Percentiles rank a stretch among this genome's conserved stretches.
These are phyloP conservation scores for Castanea crenata DNA, from an alignment of 306 rosid genomes.

Conservation along the genomic window DNA sequence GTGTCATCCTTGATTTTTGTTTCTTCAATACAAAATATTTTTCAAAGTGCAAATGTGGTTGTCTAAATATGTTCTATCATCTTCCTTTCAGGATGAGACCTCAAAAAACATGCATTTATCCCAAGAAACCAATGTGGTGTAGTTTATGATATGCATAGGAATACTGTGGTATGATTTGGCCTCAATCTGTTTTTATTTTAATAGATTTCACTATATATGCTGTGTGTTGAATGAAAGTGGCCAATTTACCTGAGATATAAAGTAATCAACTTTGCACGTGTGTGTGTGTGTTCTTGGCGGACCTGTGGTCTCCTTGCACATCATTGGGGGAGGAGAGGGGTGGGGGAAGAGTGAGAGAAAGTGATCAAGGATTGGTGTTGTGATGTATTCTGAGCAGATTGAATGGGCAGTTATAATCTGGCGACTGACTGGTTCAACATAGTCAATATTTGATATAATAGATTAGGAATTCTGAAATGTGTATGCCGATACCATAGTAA, in stretches of 20 bases:
- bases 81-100: conserved; percentile 48
- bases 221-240: too few relatives aligned
- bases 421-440: neutral
- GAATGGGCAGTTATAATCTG: neutral
- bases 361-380: neutral
- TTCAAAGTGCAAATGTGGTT: neutral
- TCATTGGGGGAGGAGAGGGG: too few relatives aligned
- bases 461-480: neutral
- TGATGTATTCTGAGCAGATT: neutral
- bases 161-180: too few relatives aligned
- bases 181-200: too few relatives aligned
- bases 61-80: conserved; percentile 14
- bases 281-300: too few relatives aligned
- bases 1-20: neutral
- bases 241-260: too few relatives aligned
- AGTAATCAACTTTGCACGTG: too few relatives aligned
- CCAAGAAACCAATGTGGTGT: too few relatives aligned
- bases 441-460: neutral
- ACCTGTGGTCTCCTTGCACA: too few relatives aligned
- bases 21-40: neutral
- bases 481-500: neutral
- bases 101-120: too few relatives aligned
- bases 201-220: too few relatives aligned
- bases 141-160: too few relatives aligned
- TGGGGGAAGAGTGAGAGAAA: neutral